Evolutionary conservation across 2,329 filamentous ascomycete species (phyloP).

Genomic region (Endothia cerciana): DNA sequence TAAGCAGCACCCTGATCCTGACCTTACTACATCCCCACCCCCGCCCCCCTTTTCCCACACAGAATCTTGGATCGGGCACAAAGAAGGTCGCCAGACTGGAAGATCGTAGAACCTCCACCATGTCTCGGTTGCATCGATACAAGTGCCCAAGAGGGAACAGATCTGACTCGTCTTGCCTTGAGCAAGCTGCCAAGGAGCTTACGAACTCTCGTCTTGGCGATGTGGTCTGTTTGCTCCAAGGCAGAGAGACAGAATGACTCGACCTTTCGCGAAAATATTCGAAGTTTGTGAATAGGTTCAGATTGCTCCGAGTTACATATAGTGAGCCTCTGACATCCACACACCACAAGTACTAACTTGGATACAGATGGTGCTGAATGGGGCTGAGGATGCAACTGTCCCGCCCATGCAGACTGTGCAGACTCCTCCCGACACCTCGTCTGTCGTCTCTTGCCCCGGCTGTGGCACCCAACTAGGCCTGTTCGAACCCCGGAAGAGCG

Average conservation of each 20-base stretch:
- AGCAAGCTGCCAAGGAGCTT: conserved; percentile 33
- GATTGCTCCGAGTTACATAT: conserved; percentile 28
- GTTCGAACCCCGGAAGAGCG: conserved; percentile 48
- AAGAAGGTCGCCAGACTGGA: conserved; percentile 68
- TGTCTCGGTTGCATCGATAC: conserved; percentile 70
- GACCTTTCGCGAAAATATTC: conserved; percentile 13
- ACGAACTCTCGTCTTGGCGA: conserved; percentile 43
- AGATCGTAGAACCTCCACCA: conserved; percentile 42
- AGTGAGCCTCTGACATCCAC: background rate
- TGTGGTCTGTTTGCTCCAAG: conserved; percentile 45
- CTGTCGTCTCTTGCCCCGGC: conserved; percentile 46
- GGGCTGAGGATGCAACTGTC: background rate
- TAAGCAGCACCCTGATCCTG: conserved; percentile 36
- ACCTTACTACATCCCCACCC: too few relatives aligned
- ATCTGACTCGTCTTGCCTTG: conserved; percentile 37
- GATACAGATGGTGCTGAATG: background rate
- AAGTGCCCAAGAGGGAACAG: conserved; percentile 63
- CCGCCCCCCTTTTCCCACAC: background rate
- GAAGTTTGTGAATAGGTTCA: conserved; percentile 31
- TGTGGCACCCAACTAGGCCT: conserved; percentile 54
- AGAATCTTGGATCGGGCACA: conserved; percentile 45
- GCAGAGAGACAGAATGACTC: conserved; percentile 22
- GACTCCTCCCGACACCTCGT: background rate
- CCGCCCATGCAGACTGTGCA: background rate
- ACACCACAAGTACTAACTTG: background rate